These are phyloP conservation scores for Fusarium cyanostomum DNA, from an alignment of 2,329 filamentous ascomycete species.

Conservation along the genomic window DNA sequence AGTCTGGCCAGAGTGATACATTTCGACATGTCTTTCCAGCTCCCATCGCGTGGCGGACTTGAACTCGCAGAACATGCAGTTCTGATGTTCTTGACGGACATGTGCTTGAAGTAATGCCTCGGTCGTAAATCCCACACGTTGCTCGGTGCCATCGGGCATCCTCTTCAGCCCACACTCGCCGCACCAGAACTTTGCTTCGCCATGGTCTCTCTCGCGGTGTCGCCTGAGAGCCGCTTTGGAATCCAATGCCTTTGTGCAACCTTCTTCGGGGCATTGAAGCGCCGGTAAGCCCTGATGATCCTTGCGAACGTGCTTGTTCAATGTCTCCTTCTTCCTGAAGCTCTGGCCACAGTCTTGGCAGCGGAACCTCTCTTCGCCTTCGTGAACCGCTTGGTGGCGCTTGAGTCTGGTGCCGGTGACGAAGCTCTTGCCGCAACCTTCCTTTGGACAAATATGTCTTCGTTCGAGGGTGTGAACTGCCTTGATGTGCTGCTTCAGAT, in stretches of 20 bases:
- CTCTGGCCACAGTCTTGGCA: constrained; percentile 80
- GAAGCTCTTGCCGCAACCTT: constrained; percentile 82
- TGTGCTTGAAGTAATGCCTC: constrained; percentile 77
- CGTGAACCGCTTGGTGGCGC: constrained; percentile 80
- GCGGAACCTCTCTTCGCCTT: constrained; percentile 75
- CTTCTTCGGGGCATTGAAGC: constrained; percentile 71
- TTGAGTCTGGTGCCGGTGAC: constrained; percentile 80
- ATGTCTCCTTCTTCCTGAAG: constrained; percentile 88
- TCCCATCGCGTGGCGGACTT: constrained; percentile 73
- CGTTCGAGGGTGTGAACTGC: constrained; percentile 79
- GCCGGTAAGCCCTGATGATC: constrained; percentile 78
- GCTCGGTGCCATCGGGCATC: constrained; percentile 51
- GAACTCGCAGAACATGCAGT: constrained; percentile 79
- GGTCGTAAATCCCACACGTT: constrained; percentile 72
- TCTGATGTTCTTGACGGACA: constrained; percentile 75
- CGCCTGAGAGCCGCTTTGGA: constrained; percentile 74
- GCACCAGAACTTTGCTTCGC: constrained; percentile 77
- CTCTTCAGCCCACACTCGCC: constrained; percentile 68
- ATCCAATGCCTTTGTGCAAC: constrained; percentile 77
- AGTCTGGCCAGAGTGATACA: constrained; percentile 72
- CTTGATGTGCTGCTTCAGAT: constrained; percentile 86
- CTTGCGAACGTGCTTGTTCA: constrained; percentile 82
- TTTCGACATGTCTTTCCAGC: constrained; percentile 80
- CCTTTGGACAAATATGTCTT: constrained; percentile 75
- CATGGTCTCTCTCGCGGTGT: constrained; percentile 77